These are phyloP conservation scores for Penicillium sp. DNA, from an alignment of 2,329 filamentous ascomycete species.

Conservation along the genomic window DNA sequence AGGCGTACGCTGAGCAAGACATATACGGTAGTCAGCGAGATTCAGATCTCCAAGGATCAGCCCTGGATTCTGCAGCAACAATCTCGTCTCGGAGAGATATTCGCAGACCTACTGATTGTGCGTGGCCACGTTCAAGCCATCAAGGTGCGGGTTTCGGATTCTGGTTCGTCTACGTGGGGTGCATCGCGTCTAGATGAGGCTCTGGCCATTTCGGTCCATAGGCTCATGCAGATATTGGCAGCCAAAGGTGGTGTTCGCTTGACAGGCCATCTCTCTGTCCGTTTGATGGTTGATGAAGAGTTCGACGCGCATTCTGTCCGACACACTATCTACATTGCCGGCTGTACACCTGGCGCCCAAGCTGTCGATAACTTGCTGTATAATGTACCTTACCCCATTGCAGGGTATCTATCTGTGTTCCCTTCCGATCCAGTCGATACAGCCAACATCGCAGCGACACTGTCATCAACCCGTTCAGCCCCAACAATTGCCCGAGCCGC, in stretches of 20 bases:
- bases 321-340: constrained; percentile 34
- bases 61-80: constrained; percentile 71
- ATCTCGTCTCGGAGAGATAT: constrained; percentile 64
- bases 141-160: constrained; percentile 62
- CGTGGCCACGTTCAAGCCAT: constrained; percentile 64
- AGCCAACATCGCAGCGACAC: constrained; percentile 6
- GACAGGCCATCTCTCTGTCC: constrained; percentile 71
- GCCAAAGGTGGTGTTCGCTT: constrained; percentile 49
- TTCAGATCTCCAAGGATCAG: constrained; percentile 54
- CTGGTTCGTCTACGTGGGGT: constrained; percentile 65
- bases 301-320: constrained; percentile 32
- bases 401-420: constrained; percentile 29
- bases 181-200: constrained; percentile 55
- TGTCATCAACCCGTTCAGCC: constrained; percentile 8
- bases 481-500: neutral
- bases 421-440: constrained; percentile 15
- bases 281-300: constrained; percentile 62
- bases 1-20: constrained; percentile 54
- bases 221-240: constrained; percentile 62
- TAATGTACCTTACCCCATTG: constrained; percentile 28
- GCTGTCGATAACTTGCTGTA: constrained; percentile 30
- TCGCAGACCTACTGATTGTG: constrained; percentile 69
- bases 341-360: constrained; percentile 31
- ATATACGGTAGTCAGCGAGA: constrained; percentile 51
- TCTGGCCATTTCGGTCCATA: constrained; percentile 60